Evolutionary conservation across 2,329 filamentous ascomycete species (phyloP), one percentile per base, ranked within the genome.

Genomic region (Byssothecium circinans): DNA sequence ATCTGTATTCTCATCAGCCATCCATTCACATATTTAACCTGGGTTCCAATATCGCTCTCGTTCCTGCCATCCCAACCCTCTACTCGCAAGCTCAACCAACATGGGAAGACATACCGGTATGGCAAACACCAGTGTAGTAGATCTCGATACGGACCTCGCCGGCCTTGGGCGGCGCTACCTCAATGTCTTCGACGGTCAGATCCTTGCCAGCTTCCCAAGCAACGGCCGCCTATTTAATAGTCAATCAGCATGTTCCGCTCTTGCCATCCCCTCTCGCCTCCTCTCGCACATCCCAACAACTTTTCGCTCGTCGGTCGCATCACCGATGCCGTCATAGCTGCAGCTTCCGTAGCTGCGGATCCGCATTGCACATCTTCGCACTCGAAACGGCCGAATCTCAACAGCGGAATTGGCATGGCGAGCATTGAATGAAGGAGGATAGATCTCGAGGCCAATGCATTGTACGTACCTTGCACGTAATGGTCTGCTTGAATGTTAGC

Each of bases 41-140:
- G n/a, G n/a, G n/a, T 39, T n/a, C 20, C 7, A 19, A 11, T 14
- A 32, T 39, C 27, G 18, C 34, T 23, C n/a, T 11, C 25, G 25
- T n/a, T n/a, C n/a, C n/a, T 6, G 11, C 29, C 29, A 8, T n/a
- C 10, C 29, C 7, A 32, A 32, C 29, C 14, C n/a, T 19, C 17
- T 10, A 20, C 17, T 38, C 19, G 4, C 17, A 37, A 33, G 32
- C 14, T 12, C 8, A 18, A 8, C 4, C 8, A 36, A 20, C 14
- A 19, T 4, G 19, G 10, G 22, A 14, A 5, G 30, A 59, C 67
- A 33, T 77, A 94, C 89, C 89, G 71, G 92, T 99, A 79, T 99
- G 94, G 81, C 94, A 99, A 71, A 99, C 94, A 75, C 94, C 94
- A 44, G 94, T 99, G 80, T 96, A 95, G 81, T 92, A 87, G 72